Conservation (phyloP, 257 asterid genomes). For the Eucommia ulmoides region DNA sequence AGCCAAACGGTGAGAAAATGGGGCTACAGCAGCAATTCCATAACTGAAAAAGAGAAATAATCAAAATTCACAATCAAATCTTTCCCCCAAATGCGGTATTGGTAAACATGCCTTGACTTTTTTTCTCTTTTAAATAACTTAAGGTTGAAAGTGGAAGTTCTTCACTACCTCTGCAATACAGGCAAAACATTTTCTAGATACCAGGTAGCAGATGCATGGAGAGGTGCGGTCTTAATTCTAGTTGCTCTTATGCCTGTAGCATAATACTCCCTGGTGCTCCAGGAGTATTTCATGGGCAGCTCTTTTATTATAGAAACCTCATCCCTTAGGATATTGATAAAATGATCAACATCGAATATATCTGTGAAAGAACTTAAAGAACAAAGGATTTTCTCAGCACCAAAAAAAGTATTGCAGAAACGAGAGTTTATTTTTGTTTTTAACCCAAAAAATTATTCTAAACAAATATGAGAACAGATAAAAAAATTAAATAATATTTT, state of each 20-base stretch:
- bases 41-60: constrained; percentile 16
- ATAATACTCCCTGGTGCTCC: constrained; percentile 41
- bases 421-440: too few species aligned
- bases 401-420: too few species aligned
- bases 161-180: constrained; percentile 25
- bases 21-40: constrained; percentile 35
- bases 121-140: too few species aligned
- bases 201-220: constrained; percentile 37
- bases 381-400: too few species aligned
- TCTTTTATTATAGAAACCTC: constrained; percentile 26
- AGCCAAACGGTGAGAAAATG: constrained; percentile 39
- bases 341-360: constrained; percentile 32
- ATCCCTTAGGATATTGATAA: constrained; percentile 17
- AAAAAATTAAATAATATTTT: too few species aligned
- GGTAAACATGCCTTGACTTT: too few species aligned
- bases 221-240: constrained; percentile 34
- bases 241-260: constrained; percentile 37
- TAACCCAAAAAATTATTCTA: too few species aligned
- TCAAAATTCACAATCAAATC: too few species aligned
- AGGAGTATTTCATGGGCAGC: constrained; percentile 25
- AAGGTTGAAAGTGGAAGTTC: neutral
- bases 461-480: too few species aligned
- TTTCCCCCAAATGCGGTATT: too few species aligned
- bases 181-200: constrained; percentile 36
- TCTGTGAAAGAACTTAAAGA: constrained; percentile 27